A percentile compares a stretch with the other conserved stretches of the same genome.
Evolutionary conservation across 306 rosid genomes (phyloP).

Genomic region (Begonia masoniana): DNA sequence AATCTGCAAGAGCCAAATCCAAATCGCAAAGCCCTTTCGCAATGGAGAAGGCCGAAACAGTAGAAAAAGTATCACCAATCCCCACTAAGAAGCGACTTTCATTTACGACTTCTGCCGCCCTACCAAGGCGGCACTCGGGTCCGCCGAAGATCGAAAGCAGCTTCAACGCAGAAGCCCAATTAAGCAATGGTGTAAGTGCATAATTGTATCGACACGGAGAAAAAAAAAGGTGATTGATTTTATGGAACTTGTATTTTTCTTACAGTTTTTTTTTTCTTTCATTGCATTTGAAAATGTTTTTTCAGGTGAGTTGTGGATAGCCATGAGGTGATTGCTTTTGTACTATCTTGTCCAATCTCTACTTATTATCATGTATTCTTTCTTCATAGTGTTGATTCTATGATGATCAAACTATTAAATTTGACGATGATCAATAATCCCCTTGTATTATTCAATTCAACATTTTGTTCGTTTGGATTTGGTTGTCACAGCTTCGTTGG

Average conservation of each 20-base stretch:
- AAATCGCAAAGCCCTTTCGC: slow-evolving; percentile 60
- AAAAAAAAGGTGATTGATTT: neutral
- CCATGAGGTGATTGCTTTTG: neutral
- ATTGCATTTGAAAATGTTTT: neutral
- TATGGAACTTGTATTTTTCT: neutral
- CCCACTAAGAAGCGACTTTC: slow-evolving; percentile 68
- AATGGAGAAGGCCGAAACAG: slow-evolving; percentile 37
- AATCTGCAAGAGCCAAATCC: slow-evolving; percentile 80
- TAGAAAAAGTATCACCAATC: slow-evolving; percentile 44
- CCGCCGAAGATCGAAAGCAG: slow-evolving; percentile 62
- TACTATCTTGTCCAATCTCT: slow-evolving; percentile 11
- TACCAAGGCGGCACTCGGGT: slow-evolving; percentile 64
- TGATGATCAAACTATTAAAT: too few relatives aligned
- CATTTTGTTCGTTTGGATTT: too few relatives aligned
- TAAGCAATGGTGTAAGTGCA: slow-evolving; percentile 28
- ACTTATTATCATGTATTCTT: slow-evolving; percentile 16
- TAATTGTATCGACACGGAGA: neutral
- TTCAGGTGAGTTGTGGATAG: neutral
- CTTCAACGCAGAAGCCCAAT: slow-evolving; percentile 30
- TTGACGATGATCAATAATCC: too few relatives aligned
- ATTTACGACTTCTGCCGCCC: slow-evolving; percentile 64
- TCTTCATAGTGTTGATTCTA: neutral
- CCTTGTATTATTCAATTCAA: too few relatives aligned
- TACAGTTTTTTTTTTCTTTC: neutral
- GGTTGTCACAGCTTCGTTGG: too few relatives aligned